Base-by-base conservation (phyloP, 1,284 basidiomycete genomes). In the Termitomyces sp. region DNA sequence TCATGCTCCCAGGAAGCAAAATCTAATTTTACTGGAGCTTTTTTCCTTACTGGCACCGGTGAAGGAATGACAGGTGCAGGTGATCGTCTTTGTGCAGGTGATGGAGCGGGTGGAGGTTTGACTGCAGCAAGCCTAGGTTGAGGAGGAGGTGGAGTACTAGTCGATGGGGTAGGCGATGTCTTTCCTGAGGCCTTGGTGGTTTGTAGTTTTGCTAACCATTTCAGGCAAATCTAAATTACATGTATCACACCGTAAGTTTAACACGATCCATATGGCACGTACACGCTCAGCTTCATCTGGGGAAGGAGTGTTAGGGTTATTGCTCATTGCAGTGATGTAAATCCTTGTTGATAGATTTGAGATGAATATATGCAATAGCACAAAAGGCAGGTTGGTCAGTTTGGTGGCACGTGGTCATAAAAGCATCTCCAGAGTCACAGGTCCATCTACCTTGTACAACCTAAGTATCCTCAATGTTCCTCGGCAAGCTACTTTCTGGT, bases 191-290 rank as follows among this genome's bases (percentile, higher is more conserved):
- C 44, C 14, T 72, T 46, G 16, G 62, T 58, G 42, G 67, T 70
- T 63, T 88, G 86, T 24, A 93, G 75, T 64, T 87, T 88, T 41
- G 88, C 91, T 37, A 95, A 77, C 54, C 92, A 82, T 71, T 93
- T 94, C 67, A 91, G 71, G 59, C 92, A 89, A 64, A 95, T 93
- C 92, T 95, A 66, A 40, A 58, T 57, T 50, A 38, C 50, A 50
- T 42, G 33, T 48, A 31, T 24, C 10, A 41, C 19, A 39, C 16
- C 18, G 6, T 40, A 8, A 55, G 28, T 39, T 57, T 45, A 39
- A 45, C 50, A 30, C 50, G 54, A 52, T 19, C 14, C 30, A 38
- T 31, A 16, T 53, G 19, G 35, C 54, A 68, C 71, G 54, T 76
- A 91, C 88, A 47, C 84, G 78, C 63, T 91, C 88, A 14, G 87